A percentile compares a stretch with the other conserved stretches of the same genome.
Conservation (phyloP, 345 rosid genomes). For the Linum lewisii region DNA sequence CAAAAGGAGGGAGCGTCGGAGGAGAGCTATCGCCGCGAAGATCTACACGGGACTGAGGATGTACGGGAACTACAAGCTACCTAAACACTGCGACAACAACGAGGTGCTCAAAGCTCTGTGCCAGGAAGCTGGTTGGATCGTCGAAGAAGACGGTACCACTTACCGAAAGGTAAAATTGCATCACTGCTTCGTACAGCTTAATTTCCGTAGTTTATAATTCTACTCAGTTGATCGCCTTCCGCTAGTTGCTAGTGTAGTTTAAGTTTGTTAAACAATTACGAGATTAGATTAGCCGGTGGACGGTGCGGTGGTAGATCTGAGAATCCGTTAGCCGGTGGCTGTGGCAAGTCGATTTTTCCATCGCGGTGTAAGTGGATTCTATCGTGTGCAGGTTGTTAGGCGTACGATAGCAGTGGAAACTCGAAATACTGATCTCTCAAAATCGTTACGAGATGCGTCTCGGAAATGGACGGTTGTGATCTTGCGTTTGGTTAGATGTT, state of each 20-base stretch:
- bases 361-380: too few relatives aligned
- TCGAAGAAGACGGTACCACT: conserved; percentile 77
- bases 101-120: conserved; percentile 87
- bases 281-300: too few relatives aligned
- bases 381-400: too few relatives aligned
- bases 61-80: conserved; percentile 78
- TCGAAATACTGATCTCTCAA: too few relatives aligned
- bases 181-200: neutral
- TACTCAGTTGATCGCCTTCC: too few relatives aligned
- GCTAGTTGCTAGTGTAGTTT: too few relatives aligned
- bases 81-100: conserved; percentile 88
- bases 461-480: neutral
- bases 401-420: too few relatives aligned
- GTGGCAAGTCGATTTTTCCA: too few relatives aligned
- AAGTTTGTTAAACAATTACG: too few relatives aligned
- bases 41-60: conserved; percentile 73
- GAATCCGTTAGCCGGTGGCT: neutral
- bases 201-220: too few relatives aligned
- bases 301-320: conserved; percentile 14
- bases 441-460: neutral
- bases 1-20: conserved; percentile 69
- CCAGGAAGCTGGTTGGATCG: conserved; percentile 82
- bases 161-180: conserved; percentile 56
- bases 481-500: too few relatives aligned
- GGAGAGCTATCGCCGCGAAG: conserved; percentile 86